Percentiles rank a stretch among this genome's conserved stretches.
phyloP scores from a whole-genome alignment of 2,329 filamentous ascomycete species.

The Colletotrichum phormii region DNA sequence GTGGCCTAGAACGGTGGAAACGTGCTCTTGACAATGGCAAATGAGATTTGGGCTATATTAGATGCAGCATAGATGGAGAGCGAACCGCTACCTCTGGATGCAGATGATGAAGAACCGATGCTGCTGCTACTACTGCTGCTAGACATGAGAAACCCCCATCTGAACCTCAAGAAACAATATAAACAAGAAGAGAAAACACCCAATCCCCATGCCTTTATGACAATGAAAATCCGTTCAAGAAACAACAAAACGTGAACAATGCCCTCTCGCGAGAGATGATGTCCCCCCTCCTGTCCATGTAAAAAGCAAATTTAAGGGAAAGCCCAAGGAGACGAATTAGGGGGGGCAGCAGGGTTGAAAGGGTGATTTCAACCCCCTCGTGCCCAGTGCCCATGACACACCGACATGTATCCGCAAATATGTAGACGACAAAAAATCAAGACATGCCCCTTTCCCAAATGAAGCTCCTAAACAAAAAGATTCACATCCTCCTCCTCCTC shows the following conservation, averaged over 20 bases:
- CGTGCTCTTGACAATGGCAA: background rate
- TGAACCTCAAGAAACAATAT: background rate
- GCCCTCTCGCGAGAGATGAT: conserved; percentile 25
- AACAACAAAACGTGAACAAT: background rate
- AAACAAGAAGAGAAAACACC: background rate
- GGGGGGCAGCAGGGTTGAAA: too few species aligned
- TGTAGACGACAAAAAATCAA: too few species aligned
- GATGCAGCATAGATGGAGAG: background rate
- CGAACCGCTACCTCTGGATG: background rate
- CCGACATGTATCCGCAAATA: background rate
- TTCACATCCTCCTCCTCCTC: background rate
- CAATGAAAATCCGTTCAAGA: background rate
- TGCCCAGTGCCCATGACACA: background rate
- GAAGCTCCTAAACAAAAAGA: too few species aligned
- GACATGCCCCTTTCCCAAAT: too few species aligned
- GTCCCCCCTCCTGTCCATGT: conserved; percentile 4
- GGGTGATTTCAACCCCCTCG: background rate
- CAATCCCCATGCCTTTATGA: background rate
- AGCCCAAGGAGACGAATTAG: background rate
- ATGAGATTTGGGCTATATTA: background rate
- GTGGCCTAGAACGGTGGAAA: too few species aligned
- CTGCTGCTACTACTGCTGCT: background rate
- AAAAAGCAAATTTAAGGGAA: background rate
- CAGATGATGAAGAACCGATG: background rate
- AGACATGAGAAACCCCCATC: background rate